A percentile compares a stretch with the other conserved stretches of the same genome.
These are phyloP conservation scores for Monilinia fructigena DNA, from an alignment of 2,329 filamentous ascomycete genomes.

Conservation along the genomic window DNA sequence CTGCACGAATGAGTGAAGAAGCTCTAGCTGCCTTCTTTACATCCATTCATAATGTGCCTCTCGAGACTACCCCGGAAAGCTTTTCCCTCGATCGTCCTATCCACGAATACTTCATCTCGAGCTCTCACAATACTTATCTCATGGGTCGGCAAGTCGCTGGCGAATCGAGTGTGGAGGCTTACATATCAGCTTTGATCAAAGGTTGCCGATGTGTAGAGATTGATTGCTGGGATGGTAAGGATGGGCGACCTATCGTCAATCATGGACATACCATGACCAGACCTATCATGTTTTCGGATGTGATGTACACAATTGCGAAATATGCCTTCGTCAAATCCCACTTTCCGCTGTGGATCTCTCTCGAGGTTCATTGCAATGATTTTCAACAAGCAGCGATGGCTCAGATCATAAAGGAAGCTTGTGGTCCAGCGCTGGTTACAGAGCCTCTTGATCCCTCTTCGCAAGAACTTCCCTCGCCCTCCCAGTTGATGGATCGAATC, in stretches of 20 bases:
- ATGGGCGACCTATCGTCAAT: slow-evolving; percentile 79
- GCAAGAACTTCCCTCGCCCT: slow-evolving; percentile 75
- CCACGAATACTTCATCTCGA: slow-evolving; percentile 97
- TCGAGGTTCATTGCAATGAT: slow-evolving; percentile 89
- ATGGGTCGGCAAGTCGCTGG: slow-evolving; percentile 87
- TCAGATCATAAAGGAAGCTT: slow-evolving; percentile 80
- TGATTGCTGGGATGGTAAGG: slow-evolving; percentile 93
- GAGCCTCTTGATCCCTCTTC: slow-evolving; percentile 69
- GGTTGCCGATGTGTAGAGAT: slow-evolving; percentile 96
- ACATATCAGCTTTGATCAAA: slow-evolving; percentile 82
- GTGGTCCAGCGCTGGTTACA: slow-evolving; percentile 75
- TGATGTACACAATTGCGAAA: slow-evolving; percentile 88
- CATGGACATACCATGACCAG: slow-evolving; percentile 89
- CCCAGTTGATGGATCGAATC: slow-evolving; percentile 78
- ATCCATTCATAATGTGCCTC: slow-evolving; percentile 69
- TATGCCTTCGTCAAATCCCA: slow-evolving; percentile 88
- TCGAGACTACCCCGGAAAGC: slow-evolving; percentile 58
- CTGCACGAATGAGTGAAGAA: slow-evolving; percentile 68
- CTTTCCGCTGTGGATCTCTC: slow-evolving; percentile 89
- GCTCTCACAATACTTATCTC: slow-evolving; percentile 97
- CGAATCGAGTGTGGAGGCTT: slow-evolving; percentile 89
- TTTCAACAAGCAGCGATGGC: slow-evolving; percentile 87
- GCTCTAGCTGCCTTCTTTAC: slow-evolving; percentile 76
- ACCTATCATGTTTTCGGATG: slow-evolving; percentile 84
- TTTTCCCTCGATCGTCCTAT: slow-evolving; percentile 75